Conservation (phyloP, 805 yeast species). For the Starmerella stigmatis region DNA sequence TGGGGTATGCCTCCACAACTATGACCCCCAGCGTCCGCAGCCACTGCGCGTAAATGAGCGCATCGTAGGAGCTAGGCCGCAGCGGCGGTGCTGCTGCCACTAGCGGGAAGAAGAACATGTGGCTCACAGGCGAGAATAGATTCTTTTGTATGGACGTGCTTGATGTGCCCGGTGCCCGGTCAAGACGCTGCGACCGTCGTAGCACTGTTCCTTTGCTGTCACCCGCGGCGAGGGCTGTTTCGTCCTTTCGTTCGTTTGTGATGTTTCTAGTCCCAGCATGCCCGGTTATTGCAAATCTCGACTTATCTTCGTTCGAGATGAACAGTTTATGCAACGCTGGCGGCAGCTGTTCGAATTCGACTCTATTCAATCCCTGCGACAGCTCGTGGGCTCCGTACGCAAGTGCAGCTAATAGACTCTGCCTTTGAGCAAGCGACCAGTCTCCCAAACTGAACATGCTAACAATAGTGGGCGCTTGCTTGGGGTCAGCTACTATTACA, state of each 20-base stretch:
- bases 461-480: constrained; percentile 34
- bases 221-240: neutral
- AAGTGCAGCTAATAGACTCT: constrained; percentile 55
- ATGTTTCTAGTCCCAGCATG: neutral
- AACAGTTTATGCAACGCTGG: constrained; percentile 39
- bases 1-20: constrained; percentile 49
- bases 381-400: constrained; percentile 67
- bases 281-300: constrained; percentile 2
- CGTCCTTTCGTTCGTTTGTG: neutral
- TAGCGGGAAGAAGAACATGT: constrained; percentile 46
- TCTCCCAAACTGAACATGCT: constrained; percentile 56
- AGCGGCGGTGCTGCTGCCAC: constrained; percentile 26
- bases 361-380: constrained; percentile 49
- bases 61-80: constrained; percentile 19
- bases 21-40: constrained; percentile 49
- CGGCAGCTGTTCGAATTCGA: constrained; percentile 40
- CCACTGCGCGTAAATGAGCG: constrained; percentile 45
- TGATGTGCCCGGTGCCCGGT: neutral
- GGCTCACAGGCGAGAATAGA: constrained; percentile 38
- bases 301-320: constrained; percentile 13
- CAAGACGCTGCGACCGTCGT: constrained; percentile 7
- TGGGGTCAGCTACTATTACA: constrained; percentile 46
- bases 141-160: constrained; percentile 17
- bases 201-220: neutral
- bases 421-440: constrained; percentile 67